Conservation (phyloP, 345 rosid species). For the Triadica sebifera region DNA sequence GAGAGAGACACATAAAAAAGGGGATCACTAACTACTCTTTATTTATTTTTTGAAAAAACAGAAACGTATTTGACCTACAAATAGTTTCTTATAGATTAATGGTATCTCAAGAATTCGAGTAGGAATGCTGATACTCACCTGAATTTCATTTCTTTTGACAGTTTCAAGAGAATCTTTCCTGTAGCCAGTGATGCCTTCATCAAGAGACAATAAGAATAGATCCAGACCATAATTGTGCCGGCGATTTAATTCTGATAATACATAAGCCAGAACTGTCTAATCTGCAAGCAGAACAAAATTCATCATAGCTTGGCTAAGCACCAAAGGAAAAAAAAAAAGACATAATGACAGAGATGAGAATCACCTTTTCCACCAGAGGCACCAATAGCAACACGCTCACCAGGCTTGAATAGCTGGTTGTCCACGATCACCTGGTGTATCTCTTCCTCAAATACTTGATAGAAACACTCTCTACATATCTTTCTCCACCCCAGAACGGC, state of each 20-base stretch:
- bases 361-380: slow-evolving; percentile 97
- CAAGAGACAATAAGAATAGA: slow-evolving; percentile 82
- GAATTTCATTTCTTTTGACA: slow-evolving; percentile 86
- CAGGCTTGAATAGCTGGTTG: slow-evolving; percentile 68
- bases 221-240: slow-evolving; percentile 69
- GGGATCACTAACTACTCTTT: neutral
- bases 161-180: slow-evolving; percentile 93
- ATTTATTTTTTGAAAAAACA: too few species aligned
- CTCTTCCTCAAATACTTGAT: slow-evolving; percentile 78
- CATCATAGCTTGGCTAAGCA: neutral
- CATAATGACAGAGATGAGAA: neutral
- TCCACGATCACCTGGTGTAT: slow-evolving; percentile 67
- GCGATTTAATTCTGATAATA: slow-evolving; percentile 73
- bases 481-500: slow-evolving; percentile 11
- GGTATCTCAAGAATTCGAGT: neutral
- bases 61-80: too few species aligned
- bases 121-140: slow-evolving; percentile 36
- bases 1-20: slow-evolving; percentile 4
- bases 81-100: neutral
- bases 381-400: slow-evolving; percentile 82
- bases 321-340: too few species aligned
- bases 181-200: slow-evolving; percentile 93
- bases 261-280: slow-evolving; percentile 81
- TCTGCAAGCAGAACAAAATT: slow-evolving; percentile 43
- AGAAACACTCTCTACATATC: slow-evolving; percentile 94